Base-by-base conservation (phyloP, 2,329 filamentous ascomycete genomes). In the Paracorniculantispora psalliotae region DNA sequence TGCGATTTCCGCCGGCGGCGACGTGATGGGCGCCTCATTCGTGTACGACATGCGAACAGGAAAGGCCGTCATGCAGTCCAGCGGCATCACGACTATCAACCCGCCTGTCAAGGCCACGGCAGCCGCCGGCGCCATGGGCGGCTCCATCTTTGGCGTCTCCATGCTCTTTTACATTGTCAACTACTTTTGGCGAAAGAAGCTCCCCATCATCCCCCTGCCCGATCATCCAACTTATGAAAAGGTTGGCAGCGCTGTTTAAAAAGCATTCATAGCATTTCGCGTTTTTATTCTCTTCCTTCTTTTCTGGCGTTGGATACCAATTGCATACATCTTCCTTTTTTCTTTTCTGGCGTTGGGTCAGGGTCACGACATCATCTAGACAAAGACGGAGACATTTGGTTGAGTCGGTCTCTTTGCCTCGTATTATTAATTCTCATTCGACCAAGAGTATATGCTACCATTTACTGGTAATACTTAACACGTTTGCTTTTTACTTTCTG, bases 31-130 rank as follows among this genome's bases (percentile, higher is more conserved):
- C 33, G 67, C 67, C 4, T 65, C 67, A 10, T 65, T 62, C 54
- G 65, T 68, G 28, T 63, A 66, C 51, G 67, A 69, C 53, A 67
- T 68, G 63, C 56, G 57, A 23, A 67, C 62, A 9, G 66, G 67
- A 10, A 56, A 65, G 61, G 65, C 67, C 15, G 66, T 66, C 19
- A 47, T 66, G 25, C 60, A 67, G 61, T 33, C 61, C 7, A 65
- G 65, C 58, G 56, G 58, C 35, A 66, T 68, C 47, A 63, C 58
- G 0, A 61, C 50, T 39, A 49, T 68, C 15, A 23, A 46, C 15
- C 41, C 59, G 15, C 59, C 59, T 8, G 53, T 52, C 37, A 60
- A 60, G 28, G 59, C 59, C 4, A 49, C 59, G 12, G 59, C 53
- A 7, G 59, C 59, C 2, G 59, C 59, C 0, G 59, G 59, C 19